Conservation (phyloP, 2,329 filamentous ascomycete species). For the Neoarthrinium moseri region DNA sequence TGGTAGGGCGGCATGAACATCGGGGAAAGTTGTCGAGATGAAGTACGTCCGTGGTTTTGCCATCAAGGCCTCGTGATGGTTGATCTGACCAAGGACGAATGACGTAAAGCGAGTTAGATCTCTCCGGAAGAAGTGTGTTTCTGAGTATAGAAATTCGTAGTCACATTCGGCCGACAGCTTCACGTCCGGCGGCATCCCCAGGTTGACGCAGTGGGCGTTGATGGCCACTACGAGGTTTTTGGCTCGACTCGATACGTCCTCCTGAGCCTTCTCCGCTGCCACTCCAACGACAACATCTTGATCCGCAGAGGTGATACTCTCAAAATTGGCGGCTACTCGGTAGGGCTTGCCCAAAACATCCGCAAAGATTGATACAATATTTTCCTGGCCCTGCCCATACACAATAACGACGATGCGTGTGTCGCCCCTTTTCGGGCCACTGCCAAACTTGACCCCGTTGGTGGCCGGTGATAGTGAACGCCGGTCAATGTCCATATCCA, state of each 20-base stretch:
- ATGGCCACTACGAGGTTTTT: conserved; percentile 63
- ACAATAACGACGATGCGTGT: conserved; percentile 63
- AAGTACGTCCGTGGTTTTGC: conserved; percentile 78
- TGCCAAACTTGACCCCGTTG: conserved; percentile 42
- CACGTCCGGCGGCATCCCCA: conserved; percentile 67
- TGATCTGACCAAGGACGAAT: conserved; percentile 76
- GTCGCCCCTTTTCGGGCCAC: conserved; percentile 51
- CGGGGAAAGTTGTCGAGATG: conserved; percentile 85
- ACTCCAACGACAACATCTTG: conserved; percentile 69
- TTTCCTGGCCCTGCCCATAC: conserved; percentile 69
- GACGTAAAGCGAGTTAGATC: conserved; percentile 78
- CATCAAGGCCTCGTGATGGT: conserved; percentile 74
- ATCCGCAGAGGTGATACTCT: conserved; percentile 52
- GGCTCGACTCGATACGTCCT: conserved; percentile 57
- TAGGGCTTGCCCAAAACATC: conserved; percentile 76
- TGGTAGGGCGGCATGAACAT: conserved; percentile 77
- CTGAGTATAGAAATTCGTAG: conserved; percentile 84
- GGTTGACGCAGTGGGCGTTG: conserved; percentile 73
- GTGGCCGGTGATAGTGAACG: conserved; percentile 15
- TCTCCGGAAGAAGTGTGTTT: conserved; percentile 67
- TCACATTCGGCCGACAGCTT: conserved; percentile 68
- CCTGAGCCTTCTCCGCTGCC: conserved; percentile 52
- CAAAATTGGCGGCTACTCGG: conserved; percentile 56
- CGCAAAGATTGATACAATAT: conserved; percentile 72
- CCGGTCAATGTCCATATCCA: conserved; percentile 24